Base-by-base conservation (phyloP, 1,284 basidiomycete genomes). In the Papiliotrema terrestris region DNA sequence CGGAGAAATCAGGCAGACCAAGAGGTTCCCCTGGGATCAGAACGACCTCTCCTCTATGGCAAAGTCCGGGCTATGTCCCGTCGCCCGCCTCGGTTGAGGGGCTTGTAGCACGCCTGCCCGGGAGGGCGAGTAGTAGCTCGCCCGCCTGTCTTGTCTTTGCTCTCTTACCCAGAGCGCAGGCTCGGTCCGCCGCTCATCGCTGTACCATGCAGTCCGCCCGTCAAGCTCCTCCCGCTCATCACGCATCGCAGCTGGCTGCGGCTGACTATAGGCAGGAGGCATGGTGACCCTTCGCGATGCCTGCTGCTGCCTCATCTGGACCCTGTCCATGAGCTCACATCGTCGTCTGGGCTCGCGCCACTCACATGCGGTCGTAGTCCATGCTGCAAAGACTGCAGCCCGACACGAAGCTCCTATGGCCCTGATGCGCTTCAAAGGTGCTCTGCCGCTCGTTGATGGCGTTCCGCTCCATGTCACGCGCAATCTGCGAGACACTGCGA, bases 291-390 rank as follows among this genome's bases (percentile, higher is more conserved):
- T 8, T 29, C 49, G 22, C 17, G 19, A 14, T 17, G 25, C n/a
- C 11, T 43, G 49, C 17, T n/a, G 17, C 39, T 51, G 49, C 22
- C 39, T 25, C 39, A 38, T 19, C 29, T 38, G 37, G 3, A 26
- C 14, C 49, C 49, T 51, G 19, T 6, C 23, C 26, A 20, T 51
- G 38, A 51, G 49, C 35, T 23, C 45, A 5, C 14, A 32, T 8
- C 23, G 45, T n/a, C 13, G 20, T 14, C 17, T 8, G 20, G n/a
- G 42, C 22, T 23, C 9, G 8, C 14, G 25, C 38, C 14, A 43
- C 49, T 13, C 20, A 51, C 49, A 51, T 51, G 20, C 49, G 19
- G 13, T 51, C 49, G 29, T 51, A 51, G 25, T 51, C 49, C 49
- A 51, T 51, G 14, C 19, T 35, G 49, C 49, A 51, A 15, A 51